These are phyloP conservation scores for Paraconiothyrium sp. DNA, from an alignment of 2,329 filamentous ascomycete genomes.

Conservation along the genomic window DNA sequence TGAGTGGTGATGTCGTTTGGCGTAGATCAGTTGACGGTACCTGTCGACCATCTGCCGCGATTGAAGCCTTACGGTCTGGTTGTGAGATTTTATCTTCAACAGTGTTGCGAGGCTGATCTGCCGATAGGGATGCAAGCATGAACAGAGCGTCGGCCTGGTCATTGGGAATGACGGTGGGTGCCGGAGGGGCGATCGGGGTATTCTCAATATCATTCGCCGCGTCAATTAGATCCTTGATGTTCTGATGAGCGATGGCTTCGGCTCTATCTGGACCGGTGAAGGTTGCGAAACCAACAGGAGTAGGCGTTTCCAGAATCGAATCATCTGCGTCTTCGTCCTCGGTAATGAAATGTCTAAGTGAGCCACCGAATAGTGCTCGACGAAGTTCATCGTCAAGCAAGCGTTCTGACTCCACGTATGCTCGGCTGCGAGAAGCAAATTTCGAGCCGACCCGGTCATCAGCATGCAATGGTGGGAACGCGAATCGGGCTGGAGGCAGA, in stretches of 20 bases:
- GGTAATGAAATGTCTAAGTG: constrained; percentile 35
- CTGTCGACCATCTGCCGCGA: constrained; percentile 24
- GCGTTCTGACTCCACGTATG: constrained; percentile 51
- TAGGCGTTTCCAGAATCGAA: constrained; percentile 36
- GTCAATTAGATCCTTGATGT: constrained; percentile 46
- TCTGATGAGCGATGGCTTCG: constrained; percentile 50
- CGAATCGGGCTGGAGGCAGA: constrained; percentile 42
- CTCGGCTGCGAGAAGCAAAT: constrained; percentile 53
- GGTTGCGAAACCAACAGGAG: constrained; percentile 50
- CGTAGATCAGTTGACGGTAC: constrained; percentile 24
- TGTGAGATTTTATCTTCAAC: constrained; percentile 18
- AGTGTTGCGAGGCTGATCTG: constrained; percentile 31
- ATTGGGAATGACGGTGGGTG: constrained; percentile 48
- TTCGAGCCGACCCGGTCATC: constrained; percentile 44
- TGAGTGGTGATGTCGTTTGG: constrained; percentile 31
- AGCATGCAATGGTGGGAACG: constrained; percentile 32
- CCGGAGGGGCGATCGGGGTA: constrained; percentile 30
- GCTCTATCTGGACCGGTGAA: constrained; percentile 54
- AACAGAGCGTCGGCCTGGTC: constrained; percentile 53
- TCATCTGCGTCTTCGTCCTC: constrained; percentile 46
- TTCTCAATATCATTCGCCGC: constrained; percentile 49
- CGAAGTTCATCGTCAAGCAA: constrained; percentile 43
- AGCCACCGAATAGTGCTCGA: constrained; percentile 34
- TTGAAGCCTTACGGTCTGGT: constrained; percentile 13
- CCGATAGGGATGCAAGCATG: constrained; percentile 48